A percentile compares a stretch with the other conserved stretches of the same genome.
Evolutionary conservation across 2,329 filamentous ascomycete species (phyloP).

Genomic region (Sclerotinia nivalis): DNA sequence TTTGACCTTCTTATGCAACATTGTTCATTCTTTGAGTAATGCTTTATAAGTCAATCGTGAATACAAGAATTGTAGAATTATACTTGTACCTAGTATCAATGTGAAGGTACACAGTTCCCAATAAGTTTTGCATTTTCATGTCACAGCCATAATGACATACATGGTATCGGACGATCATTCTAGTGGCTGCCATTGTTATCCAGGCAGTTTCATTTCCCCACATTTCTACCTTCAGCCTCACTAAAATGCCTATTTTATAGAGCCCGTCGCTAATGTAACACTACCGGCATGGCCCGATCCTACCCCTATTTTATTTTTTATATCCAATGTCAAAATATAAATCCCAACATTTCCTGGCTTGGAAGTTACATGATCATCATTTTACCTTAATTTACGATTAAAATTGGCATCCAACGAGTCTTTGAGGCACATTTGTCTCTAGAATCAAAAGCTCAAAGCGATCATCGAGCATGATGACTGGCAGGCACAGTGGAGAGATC

Average conservation of each 20-base stretch:
- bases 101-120: background rate
- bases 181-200: conserved; percentile 4
- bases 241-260: conserved; percentile 2
- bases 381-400: background rate
- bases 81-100: background rate
- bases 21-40: conserved; percentile 13
- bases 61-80: background rate
- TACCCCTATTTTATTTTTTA: background rate
- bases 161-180: conserved; percentile 5
- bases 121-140: background rate
- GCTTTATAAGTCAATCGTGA: conserved; percentile 1
- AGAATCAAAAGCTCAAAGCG: background rate
- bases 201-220: conserved; percentile 10
- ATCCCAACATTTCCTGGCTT: background rate
- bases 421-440: background rate
- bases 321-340: background rate
- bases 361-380: background rate
- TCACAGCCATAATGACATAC: background rate
- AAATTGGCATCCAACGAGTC: background rate
- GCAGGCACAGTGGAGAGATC: background rate
- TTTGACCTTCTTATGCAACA: conserved; percentile 8
- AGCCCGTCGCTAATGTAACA: background rate
- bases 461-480: background rate
- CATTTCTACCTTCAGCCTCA: conserved; percentile 12
- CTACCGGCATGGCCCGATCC: background rate